A percentile compares a stretch with the other conserved stretches of the same genome.
Conservation (phyloP, 176 grass and related monocot species). For the Cocos nucifera region DNA sequence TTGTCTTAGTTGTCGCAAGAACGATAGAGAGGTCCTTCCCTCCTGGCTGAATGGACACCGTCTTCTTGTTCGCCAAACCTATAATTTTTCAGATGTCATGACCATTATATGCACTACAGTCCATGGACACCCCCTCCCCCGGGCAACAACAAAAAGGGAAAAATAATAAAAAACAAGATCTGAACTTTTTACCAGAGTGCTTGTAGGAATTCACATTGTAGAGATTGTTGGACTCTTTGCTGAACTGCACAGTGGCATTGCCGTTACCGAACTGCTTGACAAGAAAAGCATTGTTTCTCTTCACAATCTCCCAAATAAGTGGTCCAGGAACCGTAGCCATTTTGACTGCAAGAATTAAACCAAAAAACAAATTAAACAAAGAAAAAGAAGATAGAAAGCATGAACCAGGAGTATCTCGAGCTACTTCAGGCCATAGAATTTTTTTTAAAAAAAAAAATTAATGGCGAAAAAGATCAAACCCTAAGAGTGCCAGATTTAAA, state of each 20-base stretch:
- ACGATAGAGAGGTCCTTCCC: slow-evolving; percentile 42
- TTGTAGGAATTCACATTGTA: slow-evolving; percentile 89
- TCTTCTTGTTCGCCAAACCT: slow-evolving; percentile 90
- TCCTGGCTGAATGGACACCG: slow-evolving; percentile 36
- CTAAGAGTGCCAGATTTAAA: too few species aligned
- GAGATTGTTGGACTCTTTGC: slow-evolving; percentile 92
- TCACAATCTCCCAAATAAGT: slow-evolving; percentile 91
- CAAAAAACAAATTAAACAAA: too few species aligned
- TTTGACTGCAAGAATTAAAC: slow-evolving; percentile 9
- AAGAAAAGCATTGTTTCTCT: slow-evolving; percentile 76
- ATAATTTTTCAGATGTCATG: neutral
- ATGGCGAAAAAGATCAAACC: too few species aligned
- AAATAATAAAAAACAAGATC: too few species aligned
- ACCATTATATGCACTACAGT: neutral
- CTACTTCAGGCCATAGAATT: too few species aligned
- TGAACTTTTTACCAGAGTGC: slow-evolving; percentile 24
- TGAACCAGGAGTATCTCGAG: too few species aligned
- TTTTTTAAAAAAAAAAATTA: too few species aligned
- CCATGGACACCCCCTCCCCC: neutral
- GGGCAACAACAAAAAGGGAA: too few species aligned
- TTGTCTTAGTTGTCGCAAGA: slow-evolving; percentile 53
- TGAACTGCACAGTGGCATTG: slow-evolving; percentile 85
- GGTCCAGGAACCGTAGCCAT: slow-evolving; percentile 68
- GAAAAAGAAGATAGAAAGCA: too few species aligned
- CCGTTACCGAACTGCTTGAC: slow-evolving; percentile 86